Percentiles rank a stretch among this genome's conserved stretches.
Evolutionary conservation across 2,329 filamentous ascomycete species (phyloP).

Genomic region (Monilinia laxa): DNA sequence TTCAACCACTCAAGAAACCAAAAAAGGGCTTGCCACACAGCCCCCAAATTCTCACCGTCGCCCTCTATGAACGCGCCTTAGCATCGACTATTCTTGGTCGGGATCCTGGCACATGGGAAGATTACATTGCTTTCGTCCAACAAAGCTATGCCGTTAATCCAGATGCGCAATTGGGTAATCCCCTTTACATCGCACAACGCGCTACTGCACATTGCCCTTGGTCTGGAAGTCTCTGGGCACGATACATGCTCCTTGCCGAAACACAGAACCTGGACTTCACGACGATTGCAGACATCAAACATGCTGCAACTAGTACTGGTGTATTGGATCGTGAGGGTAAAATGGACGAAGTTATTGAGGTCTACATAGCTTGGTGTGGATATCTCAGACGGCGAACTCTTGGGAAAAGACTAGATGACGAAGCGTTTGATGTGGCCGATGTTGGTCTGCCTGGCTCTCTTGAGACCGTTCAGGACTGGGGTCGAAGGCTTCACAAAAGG

Average conservation of each 20-base stretch:
- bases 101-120: slow-evolving; percentile 76
- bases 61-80: slow-evolving; percentile 79
- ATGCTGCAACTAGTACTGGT: slow-evolving; percentile 82
- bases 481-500: slow-evolving; percentile 67
- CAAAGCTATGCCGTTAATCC: slow-evolving; percentile 32
- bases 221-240: slow-evolving; percentile 88
- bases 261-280: slow-evolving; percentile 72
- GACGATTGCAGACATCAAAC: slow-evolving; percentile 86
- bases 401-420: slow-evolving; percentile 68
- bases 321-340: slow-evolving; percentile 76
- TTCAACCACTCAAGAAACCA: slow-evolving; percentile 56
- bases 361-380: slow-evolving; percentile 92
- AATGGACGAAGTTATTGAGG: slow-evolving; percentile 83
- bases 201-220: slow-evolving; percentile 90
- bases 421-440: slow-evolving; percentile 85
- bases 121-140: slow-evolving; percentile 53
- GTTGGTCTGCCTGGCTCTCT: slow-evolving; percentile 83
- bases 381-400: slow-evolving; percentile 87
- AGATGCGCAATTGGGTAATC: slow-evolving; percentile 45
- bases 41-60: slow-evolving; percentile 54
- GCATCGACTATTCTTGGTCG: slow-evolving; percentile 62
- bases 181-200: slow-evolving; percentile 73
- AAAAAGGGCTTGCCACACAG: slow-evolving; percentile 48
- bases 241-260: slow-evolving; percentile 83
- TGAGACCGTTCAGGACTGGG: slow-evolving; percentile 77